Conservation (phyloP, 1,284 basidiomycete species). For the Bjerkandera adusta region DNA sequence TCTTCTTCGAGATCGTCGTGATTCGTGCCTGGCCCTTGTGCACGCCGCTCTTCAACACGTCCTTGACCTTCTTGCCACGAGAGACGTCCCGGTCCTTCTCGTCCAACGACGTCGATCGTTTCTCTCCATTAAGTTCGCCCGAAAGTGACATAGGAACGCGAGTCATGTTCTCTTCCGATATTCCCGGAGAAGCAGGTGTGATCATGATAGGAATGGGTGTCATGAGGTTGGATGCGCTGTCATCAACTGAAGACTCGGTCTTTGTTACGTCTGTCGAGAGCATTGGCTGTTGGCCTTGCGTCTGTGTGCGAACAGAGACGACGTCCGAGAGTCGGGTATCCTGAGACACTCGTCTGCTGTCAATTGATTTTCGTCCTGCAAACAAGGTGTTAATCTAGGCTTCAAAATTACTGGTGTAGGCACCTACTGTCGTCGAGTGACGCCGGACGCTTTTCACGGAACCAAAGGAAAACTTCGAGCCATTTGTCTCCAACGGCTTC, state of each 20-base stretch:
- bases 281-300: too few species aligned
- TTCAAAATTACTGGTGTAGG: neutral
- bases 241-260: slow-evolving; percentile 12
- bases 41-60: slow-evolving; percentile 69
- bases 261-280: neutral
- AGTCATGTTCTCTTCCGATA: slow-evolving; percentile 16
- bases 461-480: slow-evolving; percentile 87
- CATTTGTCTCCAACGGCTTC: slow-evolving; percentile 84
- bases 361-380: slow-evolving; percentile 29
- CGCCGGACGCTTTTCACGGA: slow-evolving; percentile 56
- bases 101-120: slow-evolving; percentile 26
- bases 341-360: slow-evolving; percentile 27
- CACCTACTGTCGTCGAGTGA: slow-evolving; percentile 37
- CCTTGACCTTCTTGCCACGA: slow-evolving; percentile 64
- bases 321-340: slow-evolving; percentile 24
- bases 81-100: slow-evolving; percentile 24
- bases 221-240: neutral
- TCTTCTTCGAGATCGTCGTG: slow-evolving; percentile 72
- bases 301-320: slow-evolving; percentile 19
- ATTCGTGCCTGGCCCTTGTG: slow-evolving; percentile 71
- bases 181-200: slow-evolving; percentile 43
- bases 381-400: neutral
- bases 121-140: slow-evolving; percentile 19
- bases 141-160: slow-evolving; percentile 12
- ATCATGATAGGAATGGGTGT: slow-evolving; percentile 40